Conservation (phyloP, 2,329 filamentous ascomycete species). For the Clarireedia homoeocarpa region DNA sequence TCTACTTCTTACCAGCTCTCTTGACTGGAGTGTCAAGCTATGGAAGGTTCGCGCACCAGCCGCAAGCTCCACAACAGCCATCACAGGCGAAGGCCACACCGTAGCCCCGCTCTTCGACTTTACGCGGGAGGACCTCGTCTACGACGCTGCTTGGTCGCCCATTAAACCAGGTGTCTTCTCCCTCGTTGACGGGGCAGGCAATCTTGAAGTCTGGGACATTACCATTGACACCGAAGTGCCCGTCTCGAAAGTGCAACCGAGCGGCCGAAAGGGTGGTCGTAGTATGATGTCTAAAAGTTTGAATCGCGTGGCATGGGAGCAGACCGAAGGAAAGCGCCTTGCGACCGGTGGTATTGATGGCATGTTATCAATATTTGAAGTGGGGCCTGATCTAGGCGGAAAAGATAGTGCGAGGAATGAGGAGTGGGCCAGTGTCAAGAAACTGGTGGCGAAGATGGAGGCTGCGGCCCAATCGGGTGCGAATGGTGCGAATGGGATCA, state of each 20-base stretch:
- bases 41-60: constrained; percentile 88
- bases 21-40: constrained; percentile 96
- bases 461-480: constrained; percentile 22
- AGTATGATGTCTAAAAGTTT: constrained; percentile 74
- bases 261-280: constrained; percentile 53
- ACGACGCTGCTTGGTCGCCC: constrained; percentile 92
- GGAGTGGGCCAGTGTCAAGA: constrained; percentile 92
- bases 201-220: constrained; percentile 91
- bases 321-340: constrained; percentile 74
- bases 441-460: constrained; percentile 71
- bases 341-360: constrained; percentile 91
- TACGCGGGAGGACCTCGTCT: constrained; percentile 90
- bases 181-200: constrained; percentile 86
- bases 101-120: constrained; percentile 80
- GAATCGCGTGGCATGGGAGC: constrained; percentile 94
- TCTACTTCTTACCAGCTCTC: constrained; percentile 79
- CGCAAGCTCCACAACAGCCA: constrained; percentile 52
- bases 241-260: constrained; percentile 70
- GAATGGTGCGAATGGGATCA: constrained; percentile 19
- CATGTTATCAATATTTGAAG: constrained; percentile 86
- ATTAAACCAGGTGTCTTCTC: constrained; percentile 91
- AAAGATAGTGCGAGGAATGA: constrained; percentile 75
- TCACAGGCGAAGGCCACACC: constrained; percentile 38
- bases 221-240: constrained; percentile 90
- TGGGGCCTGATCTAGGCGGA: constrained; percentile 74